Conservation (phyloP, 768 basidiomycete genomes). For the Tylopilus plumbeoviolaceoides region DNA sequence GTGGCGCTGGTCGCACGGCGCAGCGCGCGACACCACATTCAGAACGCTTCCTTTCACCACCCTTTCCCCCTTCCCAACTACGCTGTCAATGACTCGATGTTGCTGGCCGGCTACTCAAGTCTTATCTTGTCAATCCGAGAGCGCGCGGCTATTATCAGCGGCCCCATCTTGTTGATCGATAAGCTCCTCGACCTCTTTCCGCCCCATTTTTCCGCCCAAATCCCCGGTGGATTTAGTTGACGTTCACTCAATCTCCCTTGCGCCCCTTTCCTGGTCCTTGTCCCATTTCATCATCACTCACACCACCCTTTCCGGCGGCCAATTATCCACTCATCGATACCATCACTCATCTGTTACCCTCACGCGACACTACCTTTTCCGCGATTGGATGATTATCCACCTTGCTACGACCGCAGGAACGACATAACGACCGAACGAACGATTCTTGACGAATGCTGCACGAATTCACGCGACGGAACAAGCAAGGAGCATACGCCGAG, state of each 20-base stretch:
- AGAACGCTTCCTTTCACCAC: constrained; percentile 12
- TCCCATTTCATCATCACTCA: constrained; percentile 20
- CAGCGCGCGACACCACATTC: constrained; percentile 27
- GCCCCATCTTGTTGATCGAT: constrained; percentile 46
- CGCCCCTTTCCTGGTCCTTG: constrained; percentile 14
- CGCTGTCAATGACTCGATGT: constrained; percentile 36
- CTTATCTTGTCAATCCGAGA: constrained; percentile 33
- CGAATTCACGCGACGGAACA: constrained; percentile 29
- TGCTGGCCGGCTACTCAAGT: constrained; percentile 33
- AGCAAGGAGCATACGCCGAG: constrained; percentile 23
- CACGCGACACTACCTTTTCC: constrained; percentile 13
- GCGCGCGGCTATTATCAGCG: constrained; percentile 27
- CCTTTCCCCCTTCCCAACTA: constrained; percentile 10
- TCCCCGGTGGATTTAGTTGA: constrained; percentile 28
- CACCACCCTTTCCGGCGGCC: constrained; percentile 22
- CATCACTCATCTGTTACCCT: constrained; percentile 15
- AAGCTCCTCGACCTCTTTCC: constrained; percentile 28
- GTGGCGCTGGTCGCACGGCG: constrained; percentile 34
- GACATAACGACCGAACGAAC: constrained; percentile 32
- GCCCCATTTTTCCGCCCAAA: constrained; percentile 21
- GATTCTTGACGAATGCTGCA: constrained; percentile 36
- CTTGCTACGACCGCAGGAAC: constrained; percentile 32
- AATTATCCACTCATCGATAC: constrained; percentile 25
- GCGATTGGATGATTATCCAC: constrained; percentile 19
- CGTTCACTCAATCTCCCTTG: constrained; percentile 25